phyloP scores from a whole-genome alignment of 306 rosid species.

The Malus orientalis region DNA sequence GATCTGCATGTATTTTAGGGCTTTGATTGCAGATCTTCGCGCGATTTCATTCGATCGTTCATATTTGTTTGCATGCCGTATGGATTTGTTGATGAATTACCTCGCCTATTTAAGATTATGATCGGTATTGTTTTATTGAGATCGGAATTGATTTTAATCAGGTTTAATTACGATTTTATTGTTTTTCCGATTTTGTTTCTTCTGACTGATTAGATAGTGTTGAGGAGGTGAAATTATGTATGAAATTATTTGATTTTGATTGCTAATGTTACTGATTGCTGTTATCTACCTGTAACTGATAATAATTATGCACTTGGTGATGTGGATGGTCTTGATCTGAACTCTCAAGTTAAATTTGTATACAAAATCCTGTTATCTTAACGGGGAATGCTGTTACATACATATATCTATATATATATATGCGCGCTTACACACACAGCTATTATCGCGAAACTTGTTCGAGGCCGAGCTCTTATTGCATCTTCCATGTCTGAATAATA shows the following conservation, averaged over 20 bases:
- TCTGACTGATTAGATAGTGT: neutral
- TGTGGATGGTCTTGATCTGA: neutral
- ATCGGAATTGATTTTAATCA: neutral
- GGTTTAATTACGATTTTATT: neutral
- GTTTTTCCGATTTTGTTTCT: neutral
- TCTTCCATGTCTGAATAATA: neutral
- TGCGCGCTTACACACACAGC: too few relatives aligned
- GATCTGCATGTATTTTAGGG: neutral
- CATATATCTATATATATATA: too few relatives aligned
- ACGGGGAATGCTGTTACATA: too few relatives aligned
- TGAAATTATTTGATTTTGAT: neutral
- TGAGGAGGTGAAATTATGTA: neutral
- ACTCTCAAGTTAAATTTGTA: neutral
- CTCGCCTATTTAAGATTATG: neutral
- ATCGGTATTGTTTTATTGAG: neutral
- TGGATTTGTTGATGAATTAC: neutral
- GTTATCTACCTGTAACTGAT: neutral
- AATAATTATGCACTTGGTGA: neutral
- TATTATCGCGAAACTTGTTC: too few relatives aligned
- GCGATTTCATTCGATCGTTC: neutral
- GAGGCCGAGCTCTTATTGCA: too few relatives aligned
- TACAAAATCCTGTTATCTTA: neutral
- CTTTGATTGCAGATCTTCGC: neutral
- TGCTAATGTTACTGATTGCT: neutral
- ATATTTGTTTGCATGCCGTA: neutral